phyloP scores from a whole-genome alignment of 495 filamentous ascomycete species.

The Extremus antarcticus region DNA sequence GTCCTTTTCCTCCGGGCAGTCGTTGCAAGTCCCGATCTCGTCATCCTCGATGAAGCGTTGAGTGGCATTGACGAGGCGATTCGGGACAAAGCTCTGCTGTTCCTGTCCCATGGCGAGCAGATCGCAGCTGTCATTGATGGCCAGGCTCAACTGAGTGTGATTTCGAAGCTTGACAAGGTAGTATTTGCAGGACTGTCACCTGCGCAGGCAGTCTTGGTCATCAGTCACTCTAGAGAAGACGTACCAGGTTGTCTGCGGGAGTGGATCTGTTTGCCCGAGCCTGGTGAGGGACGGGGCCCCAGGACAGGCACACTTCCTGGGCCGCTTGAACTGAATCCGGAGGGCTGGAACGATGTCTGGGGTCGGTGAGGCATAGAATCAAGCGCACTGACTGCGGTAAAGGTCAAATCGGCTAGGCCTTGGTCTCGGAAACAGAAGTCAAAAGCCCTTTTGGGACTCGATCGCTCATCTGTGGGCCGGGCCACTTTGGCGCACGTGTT shows the following conservation, averaged over 20 bases:
- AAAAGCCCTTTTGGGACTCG: too few species aligned
- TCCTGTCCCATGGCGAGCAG: slow-evolving; percentile 41
- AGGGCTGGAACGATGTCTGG: slow-evolving; percentile 54
- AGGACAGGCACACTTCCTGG: slow-evolving; percentile 47
- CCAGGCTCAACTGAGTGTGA: slow-evolving; percentile 1
- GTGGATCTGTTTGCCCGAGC: slow-evolving; percentile 70
- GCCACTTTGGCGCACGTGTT: too few species aligned
- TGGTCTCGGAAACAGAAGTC: too few species aligned
- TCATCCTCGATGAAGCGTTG: slow-evolving; percentile 89
- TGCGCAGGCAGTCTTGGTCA: slow-evolving; percentile 68
- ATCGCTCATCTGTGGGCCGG: too few species aligned
- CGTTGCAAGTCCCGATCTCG: slow-evolving; percentile 70
- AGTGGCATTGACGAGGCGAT: slow-evolving; percentile 75
- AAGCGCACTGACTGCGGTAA: too few species aligned
- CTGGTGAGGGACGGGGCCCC: slow-evolving; percentile 41
- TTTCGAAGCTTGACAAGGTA: slow-evolving; percentile 25
- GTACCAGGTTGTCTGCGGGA: slow-evolving; percentile 67
- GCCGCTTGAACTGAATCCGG: slow-evolving; percentile 42
- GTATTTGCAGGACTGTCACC: slow-evolving; percentile 45
- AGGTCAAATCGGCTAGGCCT: too few species aligned
- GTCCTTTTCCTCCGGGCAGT: slow-evolving; percentile 76
- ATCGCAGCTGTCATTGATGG: slow-evolving; percentile 1
- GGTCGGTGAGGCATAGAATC: slow-evolving; percentile 22
- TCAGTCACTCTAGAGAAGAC: slow-evolving; percentile 84
- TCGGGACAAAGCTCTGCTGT: slow-evolving; percentile 72